Conservation (phyloP, 768 basidiomycete species). For the Boletus edulis region DNA sequence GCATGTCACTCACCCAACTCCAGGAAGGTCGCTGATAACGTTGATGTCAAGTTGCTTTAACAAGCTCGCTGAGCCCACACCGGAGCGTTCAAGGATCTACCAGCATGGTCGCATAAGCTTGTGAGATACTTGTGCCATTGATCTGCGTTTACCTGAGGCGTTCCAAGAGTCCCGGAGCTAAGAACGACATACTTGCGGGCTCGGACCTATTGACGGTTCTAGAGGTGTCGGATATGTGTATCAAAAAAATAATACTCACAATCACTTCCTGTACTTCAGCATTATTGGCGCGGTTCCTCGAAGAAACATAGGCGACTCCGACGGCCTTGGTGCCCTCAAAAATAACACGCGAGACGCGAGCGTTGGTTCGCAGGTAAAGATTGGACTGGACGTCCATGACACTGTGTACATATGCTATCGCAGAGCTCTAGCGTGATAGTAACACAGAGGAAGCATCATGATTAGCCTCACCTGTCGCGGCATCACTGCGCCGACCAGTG, state of each 20-base stretch:
- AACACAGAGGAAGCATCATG: background rate
- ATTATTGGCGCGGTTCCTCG: constrained; percentile 54
- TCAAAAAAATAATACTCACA: constrained; percentile 21
- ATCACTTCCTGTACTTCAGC: constrained; percentile 58
- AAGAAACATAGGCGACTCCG: constrained; percentile 66
- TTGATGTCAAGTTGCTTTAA: constrained; percentile 47
- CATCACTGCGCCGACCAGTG: constrained; percentile 69
- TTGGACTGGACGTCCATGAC: constrained; percentile 69
- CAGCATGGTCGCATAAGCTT: background rate
- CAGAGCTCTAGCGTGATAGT: background rate
- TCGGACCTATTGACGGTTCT: constrained; percentile 32
- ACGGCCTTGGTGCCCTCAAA: constrained; percentile 73
- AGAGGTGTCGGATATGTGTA: background rate
- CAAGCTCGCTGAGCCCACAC: constrained; percentile 55
- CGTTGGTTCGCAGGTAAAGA: constrained; percentile 62
- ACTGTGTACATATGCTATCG: constrained; percentile 61
- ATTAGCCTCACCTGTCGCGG: constrained; percentile 52
- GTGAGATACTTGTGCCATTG: background rate
- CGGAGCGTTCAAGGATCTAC: constrained; percentile 68
- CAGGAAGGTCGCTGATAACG: no score
- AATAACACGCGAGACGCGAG: constrained; percentile 66
- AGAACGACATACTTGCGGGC: constrained; percentile 68
- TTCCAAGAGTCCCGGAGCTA: constrained; percentile 66
- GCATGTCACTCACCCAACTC: constrained; percentile 36
- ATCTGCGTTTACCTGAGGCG: constrained; percentile 42